Conservation (phyloP, 1,284 basidiomycete genomes). For the Irpex rosettiformis region DNA sequence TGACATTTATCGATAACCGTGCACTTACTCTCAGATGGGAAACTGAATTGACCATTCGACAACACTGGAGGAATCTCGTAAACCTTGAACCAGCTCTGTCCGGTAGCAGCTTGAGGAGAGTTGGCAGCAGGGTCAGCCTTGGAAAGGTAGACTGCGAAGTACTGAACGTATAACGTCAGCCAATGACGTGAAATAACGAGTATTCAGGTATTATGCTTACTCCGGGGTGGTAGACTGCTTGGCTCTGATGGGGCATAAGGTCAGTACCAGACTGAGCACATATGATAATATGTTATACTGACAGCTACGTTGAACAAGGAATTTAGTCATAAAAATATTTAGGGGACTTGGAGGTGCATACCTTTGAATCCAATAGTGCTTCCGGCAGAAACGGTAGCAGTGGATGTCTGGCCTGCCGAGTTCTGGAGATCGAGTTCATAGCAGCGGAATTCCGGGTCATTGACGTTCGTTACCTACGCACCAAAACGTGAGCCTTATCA, state of each 20-base stretch:
- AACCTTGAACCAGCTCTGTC: constrained; percentile 48
- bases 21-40: constrained; percentile 35
- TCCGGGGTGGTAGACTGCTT: constrained; percentile 34
- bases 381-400: constrained; percentile 37
- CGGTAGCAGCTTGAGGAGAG: constrained; percentile 37
- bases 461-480: constrained; percentile 39
- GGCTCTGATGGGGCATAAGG: constrained; percentile 12
- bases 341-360: constrained; percentile 9
- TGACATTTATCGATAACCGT: not conserved
- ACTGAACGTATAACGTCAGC: constrained; percentile 21
- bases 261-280: not conserved
- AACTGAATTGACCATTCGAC: constrained; percentile 30
- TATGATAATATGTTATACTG: not conserved
- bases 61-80: constrained; percentile 38
- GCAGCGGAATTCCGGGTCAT: constrained; percentile 41
- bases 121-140: constrained; percentile 38
- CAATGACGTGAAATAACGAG: too few species aligned
- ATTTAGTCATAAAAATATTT: not conserved
- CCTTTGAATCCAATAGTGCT: constrained; percentile 30
- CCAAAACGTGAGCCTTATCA: not conserved
- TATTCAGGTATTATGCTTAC: constrained; percentile 23
- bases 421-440: constrained; percentile 37
- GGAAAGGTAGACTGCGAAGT: constrained; percentile 41
- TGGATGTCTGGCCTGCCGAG: constrained; percentile 32
- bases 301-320: not conserved